phyloP scores from a whole-genome alignment of 441 rosid genomes.

The Populus hybrid region DNA sequence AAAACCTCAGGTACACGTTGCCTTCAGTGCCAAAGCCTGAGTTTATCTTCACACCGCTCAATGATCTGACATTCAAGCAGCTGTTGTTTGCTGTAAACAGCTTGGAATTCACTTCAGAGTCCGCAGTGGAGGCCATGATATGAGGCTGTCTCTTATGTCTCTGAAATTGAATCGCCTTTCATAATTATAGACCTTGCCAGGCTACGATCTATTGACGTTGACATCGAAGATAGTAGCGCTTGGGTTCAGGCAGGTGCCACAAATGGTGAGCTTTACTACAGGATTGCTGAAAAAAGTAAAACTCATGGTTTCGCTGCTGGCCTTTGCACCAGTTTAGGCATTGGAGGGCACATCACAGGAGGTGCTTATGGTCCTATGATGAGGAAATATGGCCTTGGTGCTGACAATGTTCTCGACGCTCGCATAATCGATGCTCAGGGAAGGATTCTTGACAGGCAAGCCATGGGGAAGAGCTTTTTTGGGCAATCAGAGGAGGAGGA shows the following conservation, averaged over 20 bases:
- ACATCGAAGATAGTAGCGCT: slow-evolving; percentile 31
- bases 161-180: slow-evolving; percentile 40
- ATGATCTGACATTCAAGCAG: slow-evolving; percentile 48
- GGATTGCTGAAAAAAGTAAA: slow-evolving; percentile 42
- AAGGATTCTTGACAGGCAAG: slow-evolving; percentile 33
- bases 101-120: slow-evolving; percentile 45
- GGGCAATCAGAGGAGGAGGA: slow-evolving; percentile 68
- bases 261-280: slow-evolving; percentile 52
- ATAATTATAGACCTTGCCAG: slow-evolving; percentile 38
- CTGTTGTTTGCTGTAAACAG: slow-evolving; percentile 38
- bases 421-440: slow-evolving; percentile 46
- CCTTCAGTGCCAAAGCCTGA: slow-evolving; percentile 44
- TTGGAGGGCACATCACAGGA: slow-evolving; percentile 63
- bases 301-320: slow-evolving; percentile 61
- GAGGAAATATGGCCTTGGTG: slow-evolving; percentile 58
- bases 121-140: slow-evolving; percentile 67
- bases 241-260: slow-evolving; percentile 60
- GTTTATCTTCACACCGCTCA: slow-evolving; percentile 44
- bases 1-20: slow-evolving; percentile 43
- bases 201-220: slow-evolving; percentile 35
- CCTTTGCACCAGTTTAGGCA: slow-evolving; percentile 46
- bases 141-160: slow-evolving; percentile 54
- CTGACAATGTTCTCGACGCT: slow-evolving; percentile 53
- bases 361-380: slow-evolving; percentile 65
- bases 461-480: slow-evolving; percentile 59